phyloP scores from a whole-genome alignment of 768 basidiomycete species.

The Calocera cornea region DNA sequence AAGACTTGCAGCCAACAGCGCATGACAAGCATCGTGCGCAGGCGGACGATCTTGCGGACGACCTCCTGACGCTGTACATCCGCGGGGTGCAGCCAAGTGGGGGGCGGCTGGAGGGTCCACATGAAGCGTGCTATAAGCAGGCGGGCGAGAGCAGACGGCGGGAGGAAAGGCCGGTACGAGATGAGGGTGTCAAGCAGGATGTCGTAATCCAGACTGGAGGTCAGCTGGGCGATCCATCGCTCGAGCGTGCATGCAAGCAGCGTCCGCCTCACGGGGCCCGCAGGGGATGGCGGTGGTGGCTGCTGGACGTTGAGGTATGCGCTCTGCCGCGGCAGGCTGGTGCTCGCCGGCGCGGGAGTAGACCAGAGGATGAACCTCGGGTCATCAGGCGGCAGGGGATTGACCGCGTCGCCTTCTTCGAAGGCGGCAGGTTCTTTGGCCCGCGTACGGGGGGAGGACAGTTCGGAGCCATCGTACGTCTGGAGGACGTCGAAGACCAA shows the following conservation, averaged over 20 bases:
- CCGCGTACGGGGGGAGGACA: constrained; percentile 23
- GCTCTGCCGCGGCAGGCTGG: constrained; percentile 19
- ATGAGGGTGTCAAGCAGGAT: constrained; percentile 83
- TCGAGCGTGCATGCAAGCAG: constrained; percentile 86
- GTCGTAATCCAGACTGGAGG: constrained; percentile 73
- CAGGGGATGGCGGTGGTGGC: background rate
- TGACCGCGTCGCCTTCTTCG: constrained; percentile 29
- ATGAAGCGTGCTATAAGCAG: constrained; percentile 77
- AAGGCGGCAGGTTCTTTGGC: background rate
- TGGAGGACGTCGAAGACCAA: constrained; percentile 72
- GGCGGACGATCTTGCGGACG: constrained; percentile 63
- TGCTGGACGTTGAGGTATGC: background rate
- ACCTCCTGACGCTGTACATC: constrained; percentile 43
- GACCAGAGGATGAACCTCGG: constrained; percentile 82
- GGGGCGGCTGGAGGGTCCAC: constrained; percentile 55
- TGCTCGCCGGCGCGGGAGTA: constrained; percentile 18
- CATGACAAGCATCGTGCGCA: constrained; percentile 79
- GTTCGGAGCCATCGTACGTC: constrained; percentile 60
- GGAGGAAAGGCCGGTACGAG: constrained; percentile 78
- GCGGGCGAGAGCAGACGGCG: constrained; percentile 63
- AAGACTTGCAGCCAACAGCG: constrained; percentile 86
- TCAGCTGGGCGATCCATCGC: constrained; percentile 84
- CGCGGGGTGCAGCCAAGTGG: constrained; percentile 19
- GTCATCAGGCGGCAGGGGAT: constrained; percentile 55
- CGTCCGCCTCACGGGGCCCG: constrained; percentile 26